phyloP scores from a whole-genome alignment of 2,329 filamentous ascomycete species.

The Colletotrichum musicola region DNA sequence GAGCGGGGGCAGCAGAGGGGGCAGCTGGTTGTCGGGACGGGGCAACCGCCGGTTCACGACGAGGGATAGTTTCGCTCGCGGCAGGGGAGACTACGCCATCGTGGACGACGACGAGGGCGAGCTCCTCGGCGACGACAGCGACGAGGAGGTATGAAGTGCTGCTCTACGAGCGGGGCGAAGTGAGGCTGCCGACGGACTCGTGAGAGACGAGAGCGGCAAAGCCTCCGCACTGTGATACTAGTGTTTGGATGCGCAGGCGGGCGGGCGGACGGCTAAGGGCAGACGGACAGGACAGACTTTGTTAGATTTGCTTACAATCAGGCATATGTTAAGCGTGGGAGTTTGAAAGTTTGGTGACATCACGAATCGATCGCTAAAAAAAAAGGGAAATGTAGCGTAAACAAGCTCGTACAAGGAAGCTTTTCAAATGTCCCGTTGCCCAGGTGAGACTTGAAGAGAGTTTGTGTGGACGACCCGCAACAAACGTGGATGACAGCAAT shows the following conservation, averaged over 20 bases:
- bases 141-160: constrained; percentile 77
- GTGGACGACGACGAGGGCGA: constrained; percentile 97
- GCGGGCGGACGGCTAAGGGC: not conserved
- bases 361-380: too few relatives aligned
- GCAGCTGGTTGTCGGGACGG: constrained; percentile 66
- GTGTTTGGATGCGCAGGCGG: constrained; percentile 21
- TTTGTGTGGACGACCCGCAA: too few relatives aligned
- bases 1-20: constrained; percentile 62
- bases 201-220: not conserved
- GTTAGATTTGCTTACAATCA: constrained; percentile 24
- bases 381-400: too few relatives aligned
- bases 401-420: too few relatives aligned
- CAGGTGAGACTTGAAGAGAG: not conserved
- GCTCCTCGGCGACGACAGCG: constrained; percentile 91
- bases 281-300: not conserved
- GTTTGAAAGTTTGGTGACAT: too few relatives aligned
- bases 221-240: constrained; percentile 12
- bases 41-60: constrained; percentile 82
- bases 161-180: not conserved
- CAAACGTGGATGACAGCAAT: too few relatives aligned
- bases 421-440: too few relatives aligned
- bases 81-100: constrained; percentile 86
- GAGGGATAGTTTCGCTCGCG: constrained; percentile 87
- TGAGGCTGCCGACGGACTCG: not conserved
- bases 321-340: constrained; percentile 5